phyloP scores from a whole-genome alignment of 495 filamentous ascomycete genomes.

The Cenococcum geophilum region DNA sequence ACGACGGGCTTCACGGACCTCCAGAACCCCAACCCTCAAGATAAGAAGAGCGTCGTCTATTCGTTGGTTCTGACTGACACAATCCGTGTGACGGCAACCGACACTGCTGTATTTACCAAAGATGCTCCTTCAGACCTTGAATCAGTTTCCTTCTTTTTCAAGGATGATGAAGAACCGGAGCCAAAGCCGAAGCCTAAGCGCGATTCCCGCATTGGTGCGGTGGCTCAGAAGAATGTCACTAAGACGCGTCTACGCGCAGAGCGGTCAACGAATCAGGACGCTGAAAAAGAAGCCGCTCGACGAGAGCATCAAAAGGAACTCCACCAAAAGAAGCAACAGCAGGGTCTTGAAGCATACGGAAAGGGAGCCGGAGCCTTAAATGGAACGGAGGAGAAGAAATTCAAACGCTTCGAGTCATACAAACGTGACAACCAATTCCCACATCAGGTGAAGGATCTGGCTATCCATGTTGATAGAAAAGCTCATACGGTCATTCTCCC shows the following conservation, averaged over 20 bases:
- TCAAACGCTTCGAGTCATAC: constrained; percentile 98
- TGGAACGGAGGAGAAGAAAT: constrained; percentile 88
- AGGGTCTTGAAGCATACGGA: constrained; percentile 76
- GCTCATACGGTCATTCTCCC: constrained; percentile 85
- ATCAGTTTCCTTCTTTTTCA: constrained; percentile 94
- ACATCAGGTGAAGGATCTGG: constrained; percentile 69
- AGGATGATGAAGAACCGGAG: constrained; percentile 56
- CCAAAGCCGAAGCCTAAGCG: constrained; percentile 72
- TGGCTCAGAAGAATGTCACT: constrained; percentile 86
- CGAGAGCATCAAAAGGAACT: constrained; percentile 92
- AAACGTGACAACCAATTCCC: constrained; percentile 97
- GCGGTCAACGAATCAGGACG: constrained; percentile 74
- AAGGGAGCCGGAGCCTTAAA: constrained; percentile 76
- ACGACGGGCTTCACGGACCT: constrained; percentile 84
- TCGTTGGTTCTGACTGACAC: constrained; percentile 89
- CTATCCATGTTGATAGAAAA: constrained; percentile 84
- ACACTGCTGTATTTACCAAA: constrained; percentile 83
- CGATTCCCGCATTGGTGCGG: constrained; percentile 71
- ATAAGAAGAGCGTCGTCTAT: constrained; percentile 79
- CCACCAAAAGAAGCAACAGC: constrained; percentile 76
- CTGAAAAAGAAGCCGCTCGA: constrained; percentile 80
- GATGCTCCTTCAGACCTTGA: constrained; percentile 86
- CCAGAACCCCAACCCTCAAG: constrained; percentile 71
- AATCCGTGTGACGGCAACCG: constrained; percentile 71
- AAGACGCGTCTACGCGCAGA: constrained; percentile 91